A percentile compares a stretch with the other conserved stretches of the same genome.
Evolutionary conservation across 805 yeast species (phyloP).

Genomic region (Teunomyces panamensis): DNA sequence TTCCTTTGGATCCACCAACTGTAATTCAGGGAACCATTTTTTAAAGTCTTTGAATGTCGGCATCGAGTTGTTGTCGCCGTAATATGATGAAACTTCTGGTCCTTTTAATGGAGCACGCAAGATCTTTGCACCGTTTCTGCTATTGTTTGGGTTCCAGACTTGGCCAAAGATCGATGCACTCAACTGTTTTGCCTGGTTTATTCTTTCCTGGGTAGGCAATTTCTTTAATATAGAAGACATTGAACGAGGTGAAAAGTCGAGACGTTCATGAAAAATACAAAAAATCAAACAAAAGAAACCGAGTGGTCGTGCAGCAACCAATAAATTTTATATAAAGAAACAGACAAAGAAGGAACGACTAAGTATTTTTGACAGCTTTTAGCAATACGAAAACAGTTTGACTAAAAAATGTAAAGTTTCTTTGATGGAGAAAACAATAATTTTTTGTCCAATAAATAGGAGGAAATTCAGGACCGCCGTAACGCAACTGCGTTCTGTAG

Average conservation of each 20-base stretch:
- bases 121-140: conserved; percentile 72
- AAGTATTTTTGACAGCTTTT: too few relatives aligned
- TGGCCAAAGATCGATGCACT: conserved; percentile 68
- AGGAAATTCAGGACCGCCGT: too few relatives aligned
- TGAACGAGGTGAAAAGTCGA: background rate
- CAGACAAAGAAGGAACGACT: too few relatives aligned
- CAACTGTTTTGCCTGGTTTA: conserved; percentile 55
- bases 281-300: background rate
- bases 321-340: too few relatives aligned
- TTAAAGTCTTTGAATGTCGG: conserved; percentile 62
- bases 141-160: conserved; percentile 61
- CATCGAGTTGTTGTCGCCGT: conserved; percentile 65
- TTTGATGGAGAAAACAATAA: too few relatives aligned
- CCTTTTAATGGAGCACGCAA: conserved; percentile 70
- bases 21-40: conserved; percentile 47
- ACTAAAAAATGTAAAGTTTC: too few relatives aligned
- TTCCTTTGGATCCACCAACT: conserved; percentile 66
- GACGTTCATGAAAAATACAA: background rate
- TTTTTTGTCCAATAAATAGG: too few relatives aligned
- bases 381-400: too few relatives aligned
- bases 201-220: conserved; percentile 44
- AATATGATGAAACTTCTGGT: conserved; percentile 64
- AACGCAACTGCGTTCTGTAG: too few relatives aligned
- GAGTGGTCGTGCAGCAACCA: background rate
- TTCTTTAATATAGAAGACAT: conserved; percentile 28